Evolutionary conservation across 805 yeast species (phyloP), one percentile per base, ranked within the genome.

Genomic region (Hanseniaspora singularis): DNA sequence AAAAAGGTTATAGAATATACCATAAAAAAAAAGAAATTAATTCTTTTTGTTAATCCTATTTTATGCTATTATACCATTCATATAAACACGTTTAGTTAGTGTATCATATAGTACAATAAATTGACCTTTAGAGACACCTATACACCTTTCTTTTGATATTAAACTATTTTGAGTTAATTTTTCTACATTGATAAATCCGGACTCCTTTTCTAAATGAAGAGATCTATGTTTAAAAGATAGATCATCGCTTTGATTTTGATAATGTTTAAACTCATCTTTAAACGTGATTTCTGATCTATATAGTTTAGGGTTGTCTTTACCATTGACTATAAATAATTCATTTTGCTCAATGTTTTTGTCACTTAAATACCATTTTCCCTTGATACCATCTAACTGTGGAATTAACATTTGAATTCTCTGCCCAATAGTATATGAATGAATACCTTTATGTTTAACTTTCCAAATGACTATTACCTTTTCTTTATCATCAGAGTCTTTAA

Each of bases 351-450:
- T 58, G 27, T 74, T 63, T 57, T 92, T 92, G 19, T 73, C 87
- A 53, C 82, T 73, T 1, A 88, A 85, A 60, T 77, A 85, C 98
- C 98, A 92, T 1, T 74, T 68, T 0, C 97, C 97, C 37, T 72
- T 67, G 53, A 73, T 78, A 0, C 88, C 88, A 53, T 81, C 79
- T 0, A 88, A 89, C 60, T 92, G 97, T 0, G 96, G 96, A 83
- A 89, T 73, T 0, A 85, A 71, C 1, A 87, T 63, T 3, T 88
- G 77, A 5, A 62, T 46, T 51, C 79, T 74, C 63, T 92, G 97
- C 0, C 98, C 98, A 19, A 89, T 76, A 0, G 98, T 92, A n/a
- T 85, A 89, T 39, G 82, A 77, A 97, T 97, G 92, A 9, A 92
- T 59, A 0, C 98, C 98, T 23, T 72, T 65, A 61, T 92, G 98